phyloP scores from a whole-genome alignment of 768 basidiomycete species.

The Omphalotus guepiniiformis region DNA sequence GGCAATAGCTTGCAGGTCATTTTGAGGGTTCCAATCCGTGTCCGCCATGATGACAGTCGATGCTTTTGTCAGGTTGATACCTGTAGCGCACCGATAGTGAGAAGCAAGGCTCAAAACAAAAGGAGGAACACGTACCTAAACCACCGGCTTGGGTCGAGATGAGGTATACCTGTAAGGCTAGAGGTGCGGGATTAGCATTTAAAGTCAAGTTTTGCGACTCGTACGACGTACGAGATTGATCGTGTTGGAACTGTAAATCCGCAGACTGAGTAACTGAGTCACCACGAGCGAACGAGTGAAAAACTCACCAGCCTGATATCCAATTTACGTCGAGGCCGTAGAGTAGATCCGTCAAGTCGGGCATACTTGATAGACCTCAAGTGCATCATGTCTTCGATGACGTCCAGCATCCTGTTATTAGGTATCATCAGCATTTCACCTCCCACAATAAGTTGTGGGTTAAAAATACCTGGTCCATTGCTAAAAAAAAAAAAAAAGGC shows the following conservation, averaged over 20 bases:
- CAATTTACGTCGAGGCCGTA: conserved; percentile 49
- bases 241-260: conserved; percentile 48
- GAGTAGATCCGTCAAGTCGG: conserved; percentile 53
- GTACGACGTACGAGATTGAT: conserved; percentile 42
- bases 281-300: neutral
- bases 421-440: too few species aligned
- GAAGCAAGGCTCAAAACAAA: neutral
- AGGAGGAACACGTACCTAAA: conserved; percentile 39
- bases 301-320: conserved; percentile 51
- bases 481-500: conserved; percentile 20
- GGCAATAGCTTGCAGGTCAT: conserved; percentile 83
- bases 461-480: conserved; percentile 55
- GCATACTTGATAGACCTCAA: conserved; percentile 57
- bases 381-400: conserved; percentile 64
- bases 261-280: neutral
- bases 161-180: conserved; percentile 64
- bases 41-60: conserved; percentile 81
- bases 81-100: conserved; percentile 31
- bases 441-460: too few species aligned
- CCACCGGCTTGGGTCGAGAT: conserved; percentile 72
- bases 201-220: neutral
- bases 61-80: conserved; percentile 82
- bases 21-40: conserved; percentile 66
- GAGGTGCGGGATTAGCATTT: too few species aligned
- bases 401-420: conserved; percentile 60